Percentiles rank a stretch among this genome's conserved stretches.
Conservation (phyloP, 2,329 filamentous ascomycete genomes). For the Akanthomyces uredinophilus region DNA sequence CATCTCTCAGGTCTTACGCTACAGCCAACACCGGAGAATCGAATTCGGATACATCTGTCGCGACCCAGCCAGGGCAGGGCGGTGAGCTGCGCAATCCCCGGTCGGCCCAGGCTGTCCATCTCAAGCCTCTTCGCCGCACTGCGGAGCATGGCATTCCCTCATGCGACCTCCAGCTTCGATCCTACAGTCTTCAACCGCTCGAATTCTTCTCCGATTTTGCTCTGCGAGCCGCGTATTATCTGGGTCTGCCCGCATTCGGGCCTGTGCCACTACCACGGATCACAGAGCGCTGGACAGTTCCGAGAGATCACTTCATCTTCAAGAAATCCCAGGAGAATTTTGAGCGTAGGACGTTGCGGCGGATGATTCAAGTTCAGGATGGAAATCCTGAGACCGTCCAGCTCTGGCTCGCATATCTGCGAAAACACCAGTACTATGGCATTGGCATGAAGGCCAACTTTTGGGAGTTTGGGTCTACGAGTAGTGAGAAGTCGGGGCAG, state of each 20-base stretch:
- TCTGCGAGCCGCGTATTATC: slow-evolving; percentile 88
- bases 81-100: slow-evolving; percentile 58
- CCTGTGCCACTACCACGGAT: slow-evolving; percentile 82
- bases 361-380: slow-evolving; percentile 89
- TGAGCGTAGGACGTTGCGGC: slow-evolving; percentile 78
- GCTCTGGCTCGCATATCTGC: slow-evolving; percentile 85
- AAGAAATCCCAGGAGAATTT: slow-evolving; percentile 99
- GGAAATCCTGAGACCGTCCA: slow-evolving; percentile 85
- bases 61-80: background rate
- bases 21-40: background rate
- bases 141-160: slow-evolving; percentile 73
- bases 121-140: slow-evolving; percentile 73
- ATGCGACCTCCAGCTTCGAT: slow-evolving; percentile 88
- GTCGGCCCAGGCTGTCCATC: slow-evolving; percentile 78
- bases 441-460: slow-evolving; percentile 98
- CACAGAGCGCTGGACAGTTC: slow-evolving; percentile 91
- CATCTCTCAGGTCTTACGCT: background rate
- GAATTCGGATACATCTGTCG: background rate
- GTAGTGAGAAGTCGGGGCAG: slow-evolving; percentile 17
- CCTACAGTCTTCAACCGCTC: slow-evolving; percentile 82
- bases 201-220: slow-evolving; percentile 96
- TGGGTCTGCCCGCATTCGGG: slow-evolving; percentile 78
- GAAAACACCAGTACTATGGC: slow-evolving; percentile 91
- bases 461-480: slow-evolving; percentile 61
- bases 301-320: slow-evolving; percentile 81